Evolutionary conservation across 441 rosid genomes (phyloP), one percentile per base, ranked within the genome.

Genomic region (Erodium chrysanthum): DNA sequence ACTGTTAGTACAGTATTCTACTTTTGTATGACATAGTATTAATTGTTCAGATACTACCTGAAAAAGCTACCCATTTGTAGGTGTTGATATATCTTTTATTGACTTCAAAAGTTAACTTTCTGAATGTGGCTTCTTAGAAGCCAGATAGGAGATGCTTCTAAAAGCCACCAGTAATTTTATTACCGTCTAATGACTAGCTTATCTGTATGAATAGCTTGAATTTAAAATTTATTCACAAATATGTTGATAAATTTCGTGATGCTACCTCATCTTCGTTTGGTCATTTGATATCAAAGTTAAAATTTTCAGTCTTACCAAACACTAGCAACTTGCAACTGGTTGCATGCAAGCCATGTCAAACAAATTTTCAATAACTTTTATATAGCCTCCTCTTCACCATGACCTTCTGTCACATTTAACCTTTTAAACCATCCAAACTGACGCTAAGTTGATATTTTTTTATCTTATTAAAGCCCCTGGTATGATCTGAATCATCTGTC

Each of bases 1-100:
- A 90, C 83, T 82, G 99, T 94, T 61, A 82, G 97, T 86, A 74
- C 44, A 67, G 74, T 72, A 67, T 62, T 59, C 71, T 66, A 58
- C 52, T 79, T 18, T 67, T 72, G 25, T 40, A 31, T 64, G 69
- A 37, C 65, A 33, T 1, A 66, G 66, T 15, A 50, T 70, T 68
- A 17, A 50, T 40, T 37, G 69, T 70, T 64, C 64, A 62, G 4
- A 17, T 22, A 35, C 60, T 73, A 65, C 63, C 60, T 74, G 56
- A 33, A 48, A 27, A 48, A 50, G 61, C 68, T 64, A 56, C 23
- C 23, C 25, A 54, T 18, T 54, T 54, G 10, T n/a, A 52, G 17
- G 52, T 2, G 25, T 56, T 21, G 27, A 56, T 56, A 44, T 44
- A 44, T 11, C 15, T 44, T 12, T 44, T 44, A 14, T 14, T 44